Percentiles rank a stretch among this genome's conserved stretches.
Conservation (phyloP, 768 basidiomycete genomes). For the Mycena maculata region DNA sequence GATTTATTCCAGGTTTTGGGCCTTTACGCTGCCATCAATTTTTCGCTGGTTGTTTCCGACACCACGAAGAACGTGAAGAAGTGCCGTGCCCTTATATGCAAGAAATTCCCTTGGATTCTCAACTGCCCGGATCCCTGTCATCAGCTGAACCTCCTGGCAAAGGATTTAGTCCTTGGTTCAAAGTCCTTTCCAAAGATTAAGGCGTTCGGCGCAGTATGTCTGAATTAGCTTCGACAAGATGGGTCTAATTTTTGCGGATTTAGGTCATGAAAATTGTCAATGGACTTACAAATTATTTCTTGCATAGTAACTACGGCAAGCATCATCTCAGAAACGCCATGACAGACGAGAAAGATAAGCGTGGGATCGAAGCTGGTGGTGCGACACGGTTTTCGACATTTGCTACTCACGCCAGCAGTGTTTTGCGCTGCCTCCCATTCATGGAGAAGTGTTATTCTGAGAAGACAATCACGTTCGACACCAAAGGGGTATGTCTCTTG, state of each 20-base stretch:
- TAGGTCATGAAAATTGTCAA: conserved; percentile 16
- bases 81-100: conserved; percentile 22
- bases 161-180: conserved; percentile 27
- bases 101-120: conserved; percentile 31
- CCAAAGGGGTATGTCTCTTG: background rate
- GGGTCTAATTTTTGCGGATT: background rate
- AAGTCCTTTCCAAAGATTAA: conserved; percentile 19
- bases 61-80: conserved; percentile 32
- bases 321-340: conserved; percentile 11
- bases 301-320: conserved; percentile 26
- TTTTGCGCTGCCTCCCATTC: conserved; percentile 6
- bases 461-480: conserved; percentile 4
- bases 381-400: conserved; percentile 18
- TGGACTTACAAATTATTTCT: conserved; percentile 11
- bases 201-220: background rate
- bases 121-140: conserved; percentile 34
- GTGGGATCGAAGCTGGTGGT: conserved; percentile 6
- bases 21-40: background rate
- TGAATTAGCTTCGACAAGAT: background rate
- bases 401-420: conserved; percentile 1
- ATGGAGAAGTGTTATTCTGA: conserved; percentile 4
- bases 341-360: background rate
- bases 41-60: conserved; percentile 30
- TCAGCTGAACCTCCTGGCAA: conserved; percentile 29
- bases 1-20: background rate